Conservation (phyloP, 164 flowering plant species). For the Dillenia turbinata region DNA sequence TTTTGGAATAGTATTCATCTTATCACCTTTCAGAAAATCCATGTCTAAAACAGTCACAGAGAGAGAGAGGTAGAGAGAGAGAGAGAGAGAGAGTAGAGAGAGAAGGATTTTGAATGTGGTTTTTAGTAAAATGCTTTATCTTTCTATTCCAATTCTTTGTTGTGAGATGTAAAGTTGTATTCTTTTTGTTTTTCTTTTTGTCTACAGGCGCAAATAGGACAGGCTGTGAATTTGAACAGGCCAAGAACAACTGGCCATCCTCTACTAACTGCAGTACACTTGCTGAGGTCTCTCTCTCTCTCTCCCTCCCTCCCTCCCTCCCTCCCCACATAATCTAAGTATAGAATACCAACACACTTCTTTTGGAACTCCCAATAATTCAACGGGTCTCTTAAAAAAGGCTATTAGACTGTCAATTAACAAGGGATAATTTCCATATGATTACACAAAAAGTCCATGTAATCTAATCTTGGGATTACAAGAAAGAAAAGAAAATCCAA, state of each 20-base stretch:
- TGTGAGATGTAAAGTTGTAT: constrained; percentile 26
- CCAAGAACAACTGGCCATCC: constrained; percentile 44
- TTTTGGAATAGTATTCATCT: not conserved
- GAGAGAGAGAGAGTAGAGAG: constrained; percentile 5
- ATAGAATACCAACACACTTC: no score
- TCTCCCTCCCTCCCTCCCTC: no score
- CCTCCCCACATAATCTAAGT: not conserved
- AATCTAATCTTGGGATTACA: not conserved
- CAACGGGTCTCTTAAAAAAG: no score
- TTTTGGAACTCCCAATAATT: no score
- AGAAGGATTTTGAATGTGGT: constrained; percentile 5
- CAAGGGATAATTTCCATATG: no score
- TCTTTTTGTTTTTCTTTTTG: constrained; percentile 30
- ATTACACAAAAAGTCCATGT: no score
- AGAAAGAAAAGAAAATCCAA: constrained; percentile 6
- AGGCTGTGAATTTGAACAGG: constrained; percentile 51
- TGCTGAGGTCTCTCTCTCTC: constrained; percentile 31
- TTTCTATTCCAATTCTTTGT: constrained; percentile 18
- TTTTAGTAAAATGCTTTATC: constrained; percentile 5
- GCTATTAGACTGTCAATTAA: no score
- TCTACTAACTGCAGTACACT: constrained; percentile 50
- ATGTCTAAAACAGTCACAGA: not conserved
- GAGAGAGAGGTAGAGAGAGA: constrained; percentile 1
- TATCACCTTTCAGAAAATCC: not conserved
- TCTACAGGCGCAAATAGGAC: constrained; percentile 43